These are phyloP conservation scores for Bolboschoenoplectus hybrid DNA, from an alignment of 202 grass and related monocot species.

Conservation along the genomic window DNA sequence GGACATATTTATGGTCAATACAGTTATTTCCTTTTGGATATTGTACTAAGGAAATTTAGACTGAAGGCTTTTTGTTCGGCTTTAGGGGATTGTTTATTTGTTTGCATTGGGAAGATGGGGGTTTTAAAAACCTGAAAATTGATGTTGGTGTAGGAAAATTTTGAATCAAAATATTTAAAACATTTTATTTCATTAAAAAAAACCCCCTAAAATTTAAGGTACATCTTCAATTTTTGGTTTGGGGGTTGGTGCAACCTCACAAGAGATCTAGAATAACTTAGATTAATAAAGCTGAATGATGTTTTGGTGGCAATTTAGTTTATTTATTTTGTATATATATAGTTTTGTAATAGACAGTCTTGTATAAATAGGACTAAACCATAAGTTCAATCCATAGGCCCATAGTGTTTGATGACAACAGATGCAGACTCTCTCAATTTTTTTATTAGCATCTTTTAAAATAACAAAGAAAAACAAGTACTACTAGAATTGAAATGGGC, in stretches of 20 bases:
- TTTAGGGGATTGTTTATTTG: slow-evolving; percentile 6
- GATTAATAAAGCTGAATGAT: neutral
- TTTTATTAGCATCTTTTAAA: neutral
- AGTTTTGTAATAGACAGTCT: neutral
- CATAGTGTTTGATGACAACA: too few species aligned
- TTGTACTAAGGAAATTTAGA: neutral
- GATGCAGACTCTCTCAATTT: too few species aligned
- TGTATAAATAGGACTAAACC: neutral
- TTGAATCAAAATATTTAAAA: neutral
- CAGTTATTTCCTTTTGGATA: slow-evolving; percentile 16
- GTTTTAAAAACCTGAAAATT: neutral
- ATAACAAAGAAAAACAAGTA: neutral
- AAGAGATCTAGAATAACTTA: neutral
- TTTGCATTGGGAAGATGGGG: neutral
- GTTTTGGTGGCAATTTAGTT: neutral
- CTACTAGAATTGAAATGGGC: too few species aligned
- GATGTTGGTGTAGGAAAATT: neutral
- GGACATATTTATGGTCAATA: slow-evolving; percentile 28
- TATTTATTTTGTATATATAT: neutral
- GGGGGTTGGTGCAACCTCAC: neutral
- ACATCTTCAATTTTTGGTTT: neutral
- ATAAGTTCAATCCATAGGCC: neutral
- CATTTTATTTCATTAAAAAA: neutral
- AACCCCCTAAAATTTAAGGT: neutral
- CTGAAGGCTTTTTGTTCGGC: neutral